Evolutionary conservation across 306 rosid species (phyloP).

Genomic region (Argentina anserina): DNA sequence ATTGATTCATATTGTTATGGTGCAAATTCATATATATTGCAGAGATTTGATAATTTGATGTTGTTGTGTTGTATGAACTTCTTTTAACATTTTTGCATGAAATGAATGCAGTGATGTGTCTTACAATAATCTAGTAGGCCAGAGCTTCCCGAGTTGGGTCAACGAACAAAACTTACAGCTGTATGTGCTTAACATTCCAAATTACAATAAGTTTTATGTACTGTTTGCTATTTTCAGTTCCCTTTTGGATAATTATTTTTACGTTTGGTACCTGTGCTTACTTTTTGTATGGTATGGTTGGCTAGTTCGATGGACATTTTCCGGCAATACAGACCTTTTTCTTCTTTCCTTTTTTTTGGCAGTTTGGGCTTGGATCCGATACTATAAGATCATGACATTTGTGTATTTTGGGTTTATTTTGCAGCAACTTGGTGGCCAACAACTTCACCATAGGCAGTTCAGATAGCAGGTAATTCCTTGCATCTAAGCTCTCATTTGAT

Average conservation of each 20-base stretch:
- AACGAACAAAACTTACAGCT: conserved; percentile 39
- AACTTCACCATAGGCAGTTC: conserved; percentile 48
- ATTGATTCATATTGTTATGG: background rate
- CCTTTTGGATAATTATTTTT: background rate
- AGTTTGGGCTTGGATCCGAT: background rate
- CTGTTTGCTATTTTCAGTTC: background rate
- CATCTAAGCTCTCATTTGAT: background rate
- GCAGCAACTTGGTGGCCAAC: conserved; percentile 86
- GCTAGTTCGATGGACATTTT: background rate
- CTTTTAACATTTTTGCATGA: conserved; percentile 9
- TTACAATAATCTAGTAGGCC: conserved; percentile 67
- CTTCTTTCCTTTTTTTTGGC: background rate
- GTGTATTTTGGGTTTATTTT: conserved; percentile 18
- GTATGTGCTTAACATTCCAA: conserved; percentile 36
- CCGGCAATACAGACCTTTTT: background rate
- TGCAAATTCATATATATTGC: background rate
- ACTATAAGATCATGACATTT: conserved; percentile 16
- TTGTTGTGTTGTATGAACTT: background rate
- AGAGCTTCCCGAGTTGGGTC: conserved; percentile 68
- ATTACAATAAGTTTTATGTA: background rate
- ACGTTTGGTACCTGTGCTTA: background rate
- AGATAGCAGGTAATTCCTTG: conserved; percentile 49
- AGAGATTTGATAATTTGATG: background rate
- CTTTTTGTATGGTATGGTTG: background rate
- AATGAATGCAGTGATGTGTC: conserved; percentile 71